Evolutionary conservation across 2,329 filamentous ascomycete species (phyloP).

Genomic region (Hymenoscyphus albidus): DNA sequence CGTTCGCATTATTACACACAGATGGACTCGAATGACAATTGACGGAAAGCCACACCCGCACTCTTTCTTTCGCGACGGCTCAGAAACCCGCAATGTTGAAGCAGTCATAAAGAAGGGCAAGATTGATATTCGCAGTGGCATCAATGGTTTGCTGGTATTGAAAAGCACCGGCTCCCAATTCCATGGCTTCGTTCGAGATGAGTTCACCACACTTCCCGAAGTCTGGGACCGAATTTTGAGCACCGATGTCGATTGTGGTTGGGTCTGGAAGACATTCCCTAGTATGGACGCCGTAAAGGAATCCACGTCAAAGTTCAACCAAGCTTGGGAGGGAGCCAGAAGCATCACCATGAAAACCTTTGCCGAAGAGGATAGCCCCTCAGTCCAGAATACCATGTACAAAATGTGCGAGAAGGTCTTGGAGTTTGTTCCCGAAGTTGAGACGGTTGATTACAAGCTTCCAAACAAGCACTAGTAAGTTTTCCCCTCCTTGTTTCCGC

Average conservation of each 20-base stretch:
- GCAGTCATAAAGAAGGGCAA: slow-evolving; percentile 62
- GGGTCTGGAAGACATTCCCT: slow-evolving; percentile 77
- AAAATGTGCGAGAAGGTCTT: slow-evolving; percentile 93
- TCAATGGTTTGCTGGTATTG: slow-evolving; percentile 79
- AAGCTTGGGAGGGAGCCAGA: slow-evolving; percentile 73
- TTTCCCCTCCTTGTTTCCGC: neutral
- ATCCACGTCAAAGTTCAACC: slow-evolving; percentile 65
- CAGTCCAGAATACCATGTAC: slow-evolving; percentile 97
- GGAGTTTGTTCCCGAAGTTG: slow-evolving; percentile 65
- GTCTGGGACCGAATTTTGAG: slow-evolving; percentile 94
- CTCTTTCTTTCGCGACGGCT: slow-evolving; percentile 86
- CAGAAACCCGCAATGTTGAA: slow-evolving; percentile 81
- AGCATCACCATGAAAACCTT: slow-evolving; percentile 88
- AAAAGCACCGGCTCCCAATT: slow-evolving; percentile 97
- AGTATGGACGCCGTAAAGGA: slow-evolving; percentile 63
- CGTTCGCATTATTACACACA: slow-evolving; percentile 76
- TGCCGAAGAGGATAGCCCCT: slow-evolving; percentile 83
- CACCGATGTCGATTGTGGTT: slow-evolving; percentile 83
- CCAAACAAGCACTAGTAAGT: slow-evolving; percentile 97
- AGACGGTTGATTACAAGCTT: slow-evolving; percentile 74
- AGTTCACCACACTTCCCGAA: slow-evolving; percentile 86
- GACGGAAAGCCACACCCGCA: slow-evolving; percentile 91
- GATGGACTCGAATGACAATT: slow-evolving; percentile 85
- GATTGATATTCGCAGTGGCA: slow-evolving; percentile 71
- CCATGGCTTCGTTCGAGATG: slow-evolving; percentile 88